phyloP scores from a whole-genome alignment of 768 basidiomycete species.

The Tubosaeta sp. region DNA sequence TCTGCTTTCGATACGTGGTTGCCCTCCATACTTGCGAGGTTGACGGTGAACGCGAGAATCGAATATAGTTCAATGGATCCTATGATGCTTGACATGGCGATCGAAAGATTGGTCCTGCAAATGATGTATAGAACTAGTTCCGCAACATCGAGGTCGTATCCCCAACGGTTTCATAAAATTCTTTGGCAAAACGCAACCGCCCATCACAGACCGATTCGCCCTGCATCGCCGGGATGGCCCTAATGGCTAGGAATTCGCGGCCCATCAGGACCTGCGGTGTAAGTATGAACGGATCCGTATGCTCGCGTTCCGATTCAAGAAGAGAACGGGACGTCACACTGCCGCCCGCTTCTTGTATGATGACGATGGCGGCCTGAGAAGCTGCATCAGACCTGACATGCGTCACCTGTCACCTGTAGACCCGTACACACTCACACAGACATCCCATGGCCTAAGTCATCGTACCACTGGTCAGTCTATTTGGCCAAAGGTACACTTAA shows the following conservation, averaged over 20 bases:
- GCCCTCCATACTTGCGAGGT: no score
- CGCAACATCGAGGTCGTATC: slow-evolving; percentile 51
- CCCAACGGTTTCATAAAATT: slow-evolving; percentile 78
- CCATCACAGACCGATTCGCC: slow-evolving; percentile 60
- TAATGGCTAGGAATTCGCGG: slow-evolving; percentile 73
- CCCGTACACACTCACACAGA: slow-evolving; percentile 47
- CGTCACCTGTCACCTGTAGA: neutral
- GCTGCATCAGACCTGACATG: neutral
- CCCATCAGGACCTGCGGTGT: slow-evolving; percentile 69
- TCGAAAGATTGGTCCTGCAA: no score
- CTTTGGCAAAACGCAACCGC: slow-evolving; percentile 73
- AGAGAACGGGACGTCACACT: slow-evolving; percentile 59
- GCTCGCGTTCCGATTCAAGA: slow-evolving; percentile 33
- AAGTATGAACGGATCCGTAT: slow-evolving; percentile 47
- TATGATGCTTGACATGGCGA: no score
- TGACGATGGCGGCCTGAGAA: slow-evolving; percentile 73
- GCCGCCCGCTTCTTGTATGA: slow-evolving; percentile 85
- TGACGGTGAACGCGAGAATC: no score
- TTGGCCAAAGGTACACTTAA: neutral
- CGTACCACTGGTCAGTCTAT: neutral
- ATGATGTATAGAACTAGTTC: neutral
- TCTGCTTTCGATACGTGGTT: no score
- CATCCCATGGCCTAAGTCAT: slow-evolving; percentile 68
- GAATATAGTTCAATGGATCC: no score
- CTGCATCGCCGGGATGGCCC: slow-evolving; percentile 58